Base-by-base conservation (phyloP, 2,329 filamentous ascomycete species). In the Alternaria triticina region DNA sequence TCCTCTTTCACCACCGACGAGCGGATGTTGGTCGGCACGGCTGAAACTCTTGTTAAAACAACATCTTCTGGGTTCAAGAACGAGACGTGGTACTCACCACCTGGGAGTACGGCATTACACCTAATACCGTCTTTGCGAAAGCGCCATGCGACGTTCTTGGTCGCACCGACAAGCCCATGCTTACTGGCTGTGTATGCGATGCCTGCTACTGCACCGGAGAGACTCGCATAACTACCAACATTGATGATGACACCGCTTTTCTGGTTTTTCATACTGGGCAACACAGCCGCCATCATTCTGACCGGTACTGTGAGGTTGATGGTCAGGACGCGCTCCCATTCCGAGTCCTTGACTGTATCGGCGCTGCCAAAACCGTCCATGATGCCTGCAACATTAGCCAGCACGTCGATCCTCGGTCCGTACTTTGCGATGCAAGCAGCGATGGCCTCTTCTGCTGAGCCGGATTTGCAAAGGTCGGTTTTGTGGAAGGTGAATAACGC, bases 121-220 rank as follows among this genome's bases (percentile, higher is more conserved):
- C 83, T 75, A 49, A 85, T 83, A 9, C 80, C 79, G 33, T 84
- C 79, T 33, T 81, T 77, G 15, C 77, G 77, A 62, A 84, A 84
- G 5, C 82, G 73, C 78, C 81, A 85, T 5, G 83, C 83, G 0
- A 83, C 81, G 54, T 84, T 84, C 64, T 83, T 84, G 5, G 83
- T 85, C 12, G 82, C 81, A 10, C 83, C 83, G 15, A 83, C 72
- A 74, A 84, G 70, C 0, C 79, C 80, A 69, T 83, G 81, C 64
- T 84, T 82, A 54, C 77, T 80, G 8, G 82, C 79, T 20, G 83
- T 84, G 63, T 84, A 84, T 15, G 82, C 82, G 20, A 83, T 73
- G 2, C 82, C 83, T 2, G 80, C 77, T 0, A 75, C 72, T 6
- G 80, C 82, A 36, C 82, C 82, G 46, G 78, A 79, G 9, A 74